These are phyloP conservation scores for Gilbertella persicaria DNA, from an alignment of 371 early-diverging fungal genomes.

Conservation along the genomic window DNA sequence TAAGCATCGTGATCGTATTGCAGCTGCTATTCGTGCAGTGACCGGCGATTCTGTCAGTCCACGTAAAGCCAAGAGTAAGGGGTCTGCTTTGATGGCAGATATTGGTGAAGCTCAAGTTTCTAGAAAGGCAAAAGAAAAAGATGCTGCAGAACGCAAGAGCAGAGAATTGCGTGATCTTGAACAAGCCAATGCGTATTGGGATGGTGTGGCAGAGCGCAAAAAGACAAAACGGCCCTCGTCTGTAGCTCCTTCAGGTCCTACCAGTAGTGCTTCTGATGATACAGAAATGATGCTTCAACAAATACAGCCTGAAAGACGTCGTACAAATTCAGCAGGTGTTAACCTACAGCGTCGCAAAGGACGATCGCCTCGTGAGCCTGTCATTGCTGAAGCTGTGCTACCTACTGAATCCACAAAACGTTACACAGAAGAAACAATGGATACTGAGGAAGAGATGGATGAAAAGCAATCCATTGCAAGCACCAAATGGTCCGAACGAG, in stretches of 20 bases:
- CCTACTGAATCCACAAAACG: conserved; percentile 4
- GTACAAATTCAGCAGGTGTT: not conserved
- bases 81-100: conserved; percentile 64
- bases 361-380: conserved; percentile 30
- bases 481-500: conserved; percentile 74
- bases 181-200: conserved; percentile 45
- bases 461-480: conserved; percentile 36
- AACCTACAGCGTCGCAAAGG: conserved; percentile 22
- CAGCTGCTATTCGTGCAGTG: conserved; percentile 46
- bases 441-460: conserved; percentile 25
- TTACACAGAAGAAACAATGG: conserved; percentile 1
- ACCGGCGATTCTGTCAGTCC: conserved; percentile 31
- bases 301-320: conserved; percentile 15
- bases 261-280: conserved; percentile 25
- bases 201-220: conserved; percentile 40
- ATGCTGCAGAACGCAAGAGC: conserved; percentile 41
- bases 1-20: conserved; percentile 43
- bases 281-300: conserved; percentile 13
- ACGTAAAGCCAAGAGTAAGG: conserved; percentile 57
- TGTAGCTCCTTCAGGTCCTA: conserved; percentile 1
- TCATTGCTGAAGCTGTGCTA: not conserved
- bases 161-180: conserved; percentile 44
- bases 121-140: conserved; percentile 51
- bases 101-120: conserved; percentile 63
- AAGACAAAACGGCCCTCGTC: conserved; percentile 20